Conservation (phyloP, 2,329 filamentous ascomycete species). For the Trichoderma citrinoviride region DNA sequence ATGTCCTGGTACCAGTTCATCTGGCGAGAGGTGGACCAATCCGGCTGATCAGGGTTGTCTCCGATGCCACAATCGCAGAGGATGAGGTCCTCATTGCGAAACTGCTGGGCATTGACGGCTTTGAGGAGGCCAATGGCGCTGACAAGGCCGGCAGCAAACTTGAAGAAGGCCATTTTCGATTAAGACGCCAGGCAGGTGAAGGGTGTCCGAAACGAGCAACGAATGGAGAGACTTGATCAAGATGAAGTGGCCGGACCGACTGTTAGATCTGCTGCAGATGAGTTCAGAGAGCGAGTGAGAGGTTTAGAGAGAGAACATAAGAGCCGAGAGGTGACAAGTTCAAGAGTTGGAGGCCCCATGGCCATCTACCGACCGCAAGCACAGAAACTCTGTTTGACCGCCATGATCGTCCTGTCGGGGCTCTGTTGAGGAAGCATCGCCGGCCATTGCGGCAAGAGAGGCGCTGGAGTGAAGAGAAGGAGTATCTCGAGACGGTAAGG, state of each 20-base stretch:
- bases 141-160: conserved; percentile 26
- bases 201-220: background rate
- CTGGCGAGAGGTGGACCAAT: conserved; percentile 45
- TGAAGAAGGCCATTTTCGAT: conserved; percentile 29
- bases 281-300: background rate
- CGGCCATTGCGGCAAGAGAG: conserved; percentile 3
- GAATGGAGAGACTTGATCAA: background rate
- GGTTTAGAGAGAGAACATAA: background rate
- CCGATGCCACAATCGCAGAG: conserved; percentile 45
- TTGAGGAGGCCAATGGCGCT: conserved; percentile 29
- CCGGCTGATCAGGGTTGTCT: conserved; percentile 39
- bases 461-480: background rate
- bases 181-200: background rate
- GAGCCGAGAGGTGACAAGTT: background rate
- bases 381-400: background rate
- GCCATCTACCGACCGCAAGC: background rate
- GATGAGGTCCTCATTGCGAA: conserved; percentile 39
- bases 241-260: background rate
- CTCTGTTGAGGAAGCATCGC: background rate
- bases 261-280: background rate
- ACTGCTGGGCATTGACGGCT: conserved; percentile 28
- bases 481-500: background rate
- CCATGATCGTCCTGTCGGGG: background rate
- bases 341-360: background rate
- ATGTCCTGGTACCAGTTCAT: conserved; percentile 45